A percentile compares a stretch with the other conserved stretches of the same genome.
Conservation (phyloP, 106 monocot species). For the Dendrobium officinale region DNA sequence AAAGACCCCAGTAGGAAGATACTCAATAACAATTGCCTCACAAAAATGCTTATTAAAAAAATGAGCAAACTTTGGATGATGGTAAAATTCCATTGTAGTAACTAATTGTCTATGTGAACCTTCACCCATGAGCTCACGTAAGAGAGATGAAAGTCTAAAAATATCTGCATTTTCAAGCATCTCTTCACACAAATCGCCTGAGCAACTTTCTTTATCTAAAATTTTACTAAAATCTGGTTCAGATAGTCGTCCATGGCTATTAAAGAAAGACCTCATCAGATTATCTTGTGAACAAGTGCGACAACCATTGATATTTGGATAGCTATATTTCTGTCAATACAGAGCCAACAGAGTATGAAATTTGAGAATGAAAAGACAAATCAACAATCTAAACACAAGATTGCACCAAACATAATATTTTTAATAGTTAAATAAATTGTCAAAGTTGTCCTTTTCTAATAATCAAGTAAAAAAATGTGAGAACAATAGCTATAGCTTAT, state of each 20-base stretch:
- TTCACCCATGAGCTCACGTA: slow-evolving; percentile 49
- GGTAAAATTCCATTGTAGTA: slow-evolving; percentile 29
- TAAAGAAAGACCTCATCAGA: slow-evolving; percentile 10
- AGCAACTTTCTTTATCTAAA: slow-evolving; percentile 16
- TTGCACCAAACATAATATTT: too few species aligned
- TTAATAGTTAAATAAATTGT: background rate
- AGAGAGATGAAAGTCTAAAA: slow-evolving; percentile 12
- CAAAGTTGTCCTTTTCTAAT: too few species aligned
- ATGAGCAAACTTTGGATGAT: slow-evolving; percentile 9
- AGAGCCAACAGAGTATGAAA: background rate
- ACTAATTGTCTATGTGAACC: slow-evolving; percentile 70
- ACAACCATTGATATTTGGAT: background rate
- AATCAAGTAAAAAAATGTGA: too few species aligned
- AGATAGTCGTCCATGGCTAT: slow-evolving; percentile 10
- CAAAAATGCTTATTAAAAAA: slow-evolving; percentile 31
- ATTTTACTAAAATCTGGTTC: slow-evolving; percentile 30
- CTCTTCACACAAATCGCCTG: slow-evolving; percentile 17
- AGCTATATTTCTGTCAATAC: background rate
- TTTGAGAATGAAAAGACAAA: background rate
- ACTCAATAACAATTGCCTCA: slow-evolving; percentile 54
- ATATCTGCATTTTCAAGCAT: slow-evolving; percentile 2
- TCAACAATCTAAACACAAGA: background rate
- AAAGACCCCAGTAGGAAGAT: slow-evolving; percentile 76
- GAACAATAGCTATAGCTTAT: too few species aligned
- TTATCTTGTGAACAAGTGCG: background rate